Evolutionary conservation across 2,329 filamentous ascomycete species (phyloP).

Genomic region (Ophiostoma sp.): DNA sequence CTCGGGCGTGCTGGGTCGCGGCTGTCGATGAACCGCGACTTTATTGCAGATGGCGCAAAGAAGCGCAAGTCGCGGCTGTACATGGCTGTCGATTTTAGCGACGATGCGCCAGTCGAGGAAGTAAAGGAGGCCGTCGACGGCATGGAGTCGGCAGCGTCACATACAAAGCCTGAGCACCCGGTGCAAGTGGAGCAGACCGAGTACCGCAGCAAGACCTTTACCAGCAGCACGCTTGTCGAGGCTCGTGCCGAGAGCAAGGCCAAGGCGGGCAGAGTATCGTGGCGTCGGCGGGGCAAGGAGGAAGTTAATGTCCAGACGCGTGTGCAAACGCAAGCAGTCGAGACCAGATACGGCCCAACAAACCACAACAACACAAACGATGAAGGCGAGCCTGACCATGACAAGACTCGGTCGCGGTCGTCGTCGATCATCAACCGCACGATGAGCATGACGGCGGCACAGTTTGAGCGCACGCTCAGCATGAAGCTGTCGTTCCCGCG

Average conservation of each 20-base stretch:
- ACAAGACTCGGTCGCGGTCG: background rate
- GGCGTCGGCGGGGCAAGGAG: conserved; percentile 19
- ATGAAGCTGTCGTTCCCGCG: conserved; percentile 16
- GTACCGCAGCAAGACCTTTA: background rate
- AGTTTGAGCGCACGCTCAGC: conserved; percentile 30
- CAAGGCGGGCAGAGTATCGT: conserved; percentile 6
- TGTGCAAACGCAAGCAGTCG: background rate
- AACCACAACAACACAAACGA: background rate
- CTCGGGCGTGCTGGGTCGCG: conserved; percentile 1
- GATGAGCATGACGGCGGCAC: conserved; percentile 33
- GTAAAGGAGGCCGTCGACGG: background rate
- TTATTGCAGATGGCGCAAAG: conserved; percentile 25
- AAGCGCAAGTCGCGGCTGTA: conserved; percentile 32
- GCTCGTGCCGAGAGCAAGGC: background rate
- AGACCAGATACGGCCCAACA: background rate
- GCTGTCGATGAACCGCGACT: background rate
- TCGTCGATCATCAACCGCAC: conserved; percentile 27
- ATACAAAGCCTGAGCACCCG: background rate
- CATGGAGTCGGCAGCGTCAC: background rate
- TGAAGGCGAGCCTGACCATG: background rate
- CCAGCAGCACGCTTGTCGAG: background rate
- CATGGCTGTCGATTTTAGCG: conserved; percentile 19
- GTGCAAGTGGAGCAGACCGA: background rate
- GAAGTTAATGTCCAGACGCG: background rate
- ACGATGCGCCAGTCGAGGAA: conserved; percentile 16